Evolutionary conservation across 2,329 filamentous ascomycete species (phyloP).

Genomic region (Colletotrichum tamarilloi): DNA sequence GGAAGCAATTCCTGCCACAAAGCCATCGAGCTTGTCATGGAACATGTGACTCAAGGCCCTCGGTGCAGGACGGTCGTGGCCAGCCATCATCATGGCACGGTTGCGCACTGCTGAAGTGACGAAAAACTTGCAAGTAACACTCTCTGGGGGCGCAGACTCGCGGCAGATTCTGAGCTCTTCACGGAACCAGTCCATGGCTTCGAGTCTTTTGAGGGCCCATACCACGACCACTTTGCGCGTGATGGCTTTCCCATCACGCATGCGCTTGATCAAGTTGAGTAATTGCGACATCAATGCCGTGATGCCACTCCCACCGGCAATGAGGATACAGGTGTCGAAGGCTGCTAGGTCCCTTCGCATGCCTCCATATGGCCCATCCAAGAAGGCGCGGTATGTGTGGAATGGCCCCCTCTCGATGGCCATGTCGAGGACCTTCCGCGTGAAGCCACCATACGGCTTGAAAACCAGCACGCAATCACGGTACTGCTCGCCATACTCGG

Average conservation of each 20-base stretch:
- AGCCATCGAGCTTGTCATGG: slow-evolving; percentile 88
- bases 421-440: slow-evolving; percentile 83
- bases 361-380: slow-evolving; percentile 95
- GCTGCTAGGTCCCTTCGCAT: slow-evolving; percentile 91
- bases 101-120: slow-evolving; percentile 81
- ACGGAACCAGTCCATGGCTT: slow-evolving; percentile 98
- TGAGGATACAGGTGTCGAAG: slow-evolving; percentile 92
- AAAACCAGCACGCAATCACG: slow-evolving; percentile 93
- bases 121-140: slow-evolving; percentile 94
- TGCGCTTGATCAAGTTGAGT: slow-evolving; percentile 93
- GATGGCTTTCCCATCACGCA: slow-evolving; percentile 93
- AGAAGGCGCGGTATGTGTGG: slow-evolving; percentile 90
- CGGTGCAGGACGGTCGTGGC: slow-evolving; percentile 58
- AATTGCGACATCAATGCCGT: slow-evolving; percentile 93
- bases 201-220: slow-evolving; percentile 92
- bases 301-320: slow-evolving; percentile 94
- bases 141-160: slow-evolving; percentile 87
- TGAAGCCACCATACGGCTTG: slow-evolving; percentile 91
- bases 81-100: slow-evolving; percentile 39
- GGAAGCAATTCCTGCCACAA: slow-evolving; percentile 86
- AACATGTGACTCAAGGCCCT: slow-evolving; percentile 79
- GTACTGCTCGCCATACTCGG: slow-evolving; percentile 88
- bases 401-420: slow-evolving; percentile 88
- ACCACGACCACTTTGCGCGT: slow-evolving; percentile 91
- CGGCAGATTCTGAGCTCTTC: slow-evolving; percentile 93